Conservation (phyloP, 371 early-diverging fungal genomes). For the Mortierella sp. region DNA sequence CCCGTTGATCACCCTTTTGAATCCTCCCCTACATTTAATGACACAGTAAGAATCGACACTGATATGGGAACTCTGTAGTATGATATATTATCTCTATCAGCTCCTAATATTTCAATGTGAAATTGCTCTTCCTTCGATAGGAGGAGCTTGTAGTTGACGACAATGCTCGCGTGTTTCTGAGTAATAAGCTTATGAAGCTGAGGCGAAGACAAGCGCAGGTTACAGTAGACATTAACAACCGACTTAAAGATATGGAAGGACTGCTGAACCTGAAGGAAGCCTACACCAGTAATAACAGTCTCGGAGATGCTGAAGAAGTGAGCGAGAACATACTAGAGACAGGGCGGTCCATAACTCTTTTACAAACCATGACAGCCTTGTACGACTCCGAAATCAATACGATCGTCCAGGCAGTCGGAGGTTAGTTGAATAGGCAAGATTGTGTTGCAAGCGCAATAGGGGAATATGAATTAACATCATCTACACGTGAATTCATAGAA, state of each 20-base stretch:
- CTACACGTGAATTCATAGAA: slow-evolving; percentile 41
- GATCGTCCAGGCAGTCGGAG: slow-evolving; percentile 71
- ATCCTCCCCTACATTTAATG: slow-evolving; percentile 53
- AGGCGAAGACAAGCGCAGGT: slow-evolving; percentile 60
- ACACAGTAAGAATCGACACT: slow-evolving; percentile 42
- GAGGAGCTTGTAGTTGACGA: slow-evolving; percentile 70
- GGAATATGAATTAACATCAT: not conserved
- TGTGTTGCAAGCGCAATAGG: not conserved
- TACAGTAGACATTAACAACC: slow-evolving; percentile 62
- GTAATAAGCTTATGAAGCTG: slow-evolving; percentile 73
- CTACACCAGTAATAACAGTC: slow-evolving; percentile 56
- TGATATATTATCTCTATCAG: not conserved
- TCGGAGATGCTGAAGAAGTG: slow-evolving; percentile 61
- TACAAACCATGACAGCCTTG: slow-evolving; percentile 65
- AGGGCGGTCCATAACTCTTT: slow-evolving; percentile 62
- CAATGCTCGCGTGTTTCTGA: slow-evolving; percentile 67
- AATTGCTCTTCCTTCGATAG: slow-evolving; percentile 41
- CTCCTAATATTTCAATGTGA: not conserved
- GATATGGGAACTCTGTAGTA: not conserved
- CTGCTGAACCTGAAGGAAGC: slow-evolving; percentile 61
- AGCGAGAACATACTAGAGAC: slow-evolving; percentile 64
- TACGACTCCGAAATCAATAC: slow-evolving; percentile 69
- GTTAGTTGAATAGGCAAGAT: slow-evolving; percentile 28
- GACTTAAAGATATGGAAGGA: slow-evolving; percentile 64
- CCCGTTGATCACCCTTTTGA: slow-evolving; percentile 59